Percentiles rank a stretch among this genome's conserved stretches.
Evolutionary conservation across 73 alveolate genomes (phyloP).

Genomic region (Paramecium octaurelia): DNA sequence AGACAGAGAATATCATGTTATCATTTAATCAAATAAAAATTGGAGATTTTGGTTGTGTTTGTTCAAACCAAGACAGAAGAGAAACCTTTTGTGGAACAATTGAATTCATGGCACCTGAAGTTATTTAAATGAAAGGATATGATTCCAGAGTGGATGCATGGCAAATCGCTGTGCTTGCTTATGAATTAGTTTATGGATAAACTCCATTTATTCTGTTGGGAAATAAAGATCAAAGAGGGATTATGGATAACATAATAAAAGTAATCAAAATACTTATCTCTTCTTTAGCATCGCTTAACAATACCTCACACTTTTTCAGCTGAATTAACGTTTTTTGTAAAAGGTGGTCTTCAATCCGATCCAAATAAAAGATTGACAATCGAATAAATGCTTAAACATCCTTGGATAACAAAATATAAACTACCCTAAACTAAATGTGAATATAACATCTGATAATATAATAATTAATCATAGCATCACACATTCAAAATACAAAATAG

Average conservation of each 20-base stretch:
- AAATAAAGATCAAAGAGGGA: background rate
- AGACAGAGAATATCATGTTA: conserved; percentile 55
- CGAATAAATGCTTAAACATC: conserved; percentile 14
- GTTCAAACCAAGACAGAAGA: conserved; percentile 62
- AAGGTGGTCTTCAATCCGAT: conserved; percentile 35
- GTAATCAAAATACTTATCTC: background rate
- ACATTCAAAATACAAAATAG: background rate
- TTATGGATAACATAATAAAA: background rate
- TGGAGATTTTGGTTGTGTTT: conserved; percentile 67
- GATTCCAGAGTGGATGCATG: conserved; percentile 65
- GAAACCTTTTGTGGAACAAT: conserved; percentile 81
- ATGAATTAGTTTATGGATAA: conserved; percentile 59
- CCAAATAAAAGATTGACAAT: conserved; percentile 28
- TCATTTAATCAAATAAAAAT: conserved; percentile 49
- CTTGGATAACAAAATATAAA: conserved; percentile 20
- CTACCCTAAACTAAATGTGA: background rate
- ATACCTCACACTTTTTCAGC: conserved; percentile 8
- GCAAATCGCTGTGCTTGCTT: conserved; percentile 55
- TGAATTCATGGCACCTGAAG: conserved; percentile 87
- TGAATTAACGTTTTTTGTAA: background rate
- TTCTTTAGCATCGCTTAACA: background rate
- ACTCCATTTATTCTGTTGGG: conserved; percentile 53
- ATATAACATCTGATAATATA: background rate
- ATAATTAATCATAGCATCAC: background rate
- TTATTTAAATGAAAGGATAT: conserved; percentile 78